Conservation (phyloP, 2,329 filamentous ascomycete genomes). For the Cladophialophora chaetospira region DNA sequence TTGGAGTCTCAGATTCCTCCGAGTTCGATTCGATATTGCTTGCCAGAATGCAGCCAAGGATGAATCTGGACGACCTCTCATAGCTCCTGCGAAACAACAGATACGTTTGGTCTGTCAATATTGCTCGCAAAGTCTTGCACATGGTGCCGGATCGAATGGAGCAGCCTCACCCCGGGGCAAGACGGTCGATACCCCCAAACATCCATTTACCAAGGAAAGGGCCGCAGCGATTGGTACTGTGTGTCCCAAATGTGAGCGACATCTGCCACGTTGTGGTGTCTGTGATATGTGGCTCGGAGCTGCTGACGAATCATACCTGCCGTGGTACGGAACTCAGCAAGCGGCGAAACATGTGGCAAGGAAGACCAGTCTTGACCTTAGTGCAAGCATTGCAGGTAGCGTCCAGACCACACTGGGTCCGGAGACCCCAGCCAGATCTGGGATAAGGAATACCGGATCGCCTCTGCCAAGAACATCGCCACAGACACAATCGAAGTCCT, state of each 20-base stretch:
- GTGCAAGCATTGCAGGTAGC: slow-evolving; percentile 29
- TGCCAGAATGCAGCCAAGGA: slow-evolving; percentile 55
- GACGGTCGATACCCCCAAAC: slow-evolving; percentile 30
- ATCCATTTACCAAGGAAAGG: slow-evolving; percentile 32
- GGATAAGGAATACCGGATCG: slow-evolving; percentile 32
- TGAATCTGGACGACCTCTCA: slow-evolving; percentile 51
- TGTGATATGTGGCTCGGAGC: slow-evolving; percentile 64
- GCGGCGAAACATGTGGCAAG: slow-evolving; percentile 11
- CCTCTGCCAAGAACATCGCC: slow-evolving; percentile 14
- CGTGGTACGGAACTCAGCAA: slow-evolving; percentile 25
- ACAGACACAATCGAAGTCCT: slow-evolving; percentile 37
- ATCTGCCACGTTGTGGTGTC: slow-evolving; percentile 64
- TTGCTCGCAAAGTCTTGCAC: slow-evolving; percentile 60
- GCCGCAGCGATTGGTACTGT: slow-evolving; percentile 49
- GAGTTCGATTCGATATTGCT: slow-evolving; percentile 61
- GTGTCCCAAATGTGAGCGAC: slow-evolving; percentile 63
- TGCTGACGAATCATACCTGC: slow-evolving; percentile 53
- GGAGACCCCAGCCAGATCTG: neutral
- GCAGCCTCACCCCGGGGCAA: slow-evolving; percentile 36
- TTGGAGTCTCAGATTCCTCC: slow-evolving; percentile 62
- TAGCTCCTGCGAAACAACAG: slow-evolving; percentile 55
- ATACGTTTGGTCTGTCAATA: slow-evolving; percentile 62
- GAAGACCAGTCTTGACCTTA: slow-evolving; percentile 24
- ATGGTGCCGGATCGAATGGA: slow-evolving; percentile 40
- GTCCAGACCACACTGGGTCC: slow-evolving; percentile 30